Conservation (phyloP, 352 stramenopile species). For the Globisporangium sylvaticum region DNA sequence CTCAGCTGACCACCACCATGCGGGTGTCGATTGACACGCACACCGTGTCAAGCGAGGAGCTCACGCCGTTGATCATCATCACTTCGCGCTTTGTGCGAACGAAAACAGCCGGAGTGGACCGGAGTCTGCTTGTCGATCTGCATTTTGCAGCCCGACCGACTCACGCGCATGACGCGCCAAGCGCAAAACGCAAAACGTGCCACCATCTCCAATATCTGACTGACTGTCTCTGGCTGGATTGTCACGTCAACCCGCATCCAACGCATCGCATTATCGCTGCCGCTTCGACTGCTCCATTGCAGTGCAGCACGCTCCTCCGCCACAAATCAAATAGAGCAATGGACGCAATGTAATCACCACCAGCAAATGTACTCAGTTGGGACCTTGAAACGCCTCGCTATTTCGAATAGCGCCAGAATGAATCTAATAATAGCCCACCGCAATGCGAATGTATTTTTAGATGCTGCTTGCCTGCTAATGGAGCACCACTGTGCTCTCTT, state of each 20-base stretch:
- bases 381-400: background rate
- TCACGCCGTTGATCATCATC: background rate
- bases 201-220: background rate
- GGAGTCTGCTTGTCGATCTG: background rate
- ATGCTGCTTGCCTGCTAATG: too few species aligned
- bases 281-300: too few species aligned
- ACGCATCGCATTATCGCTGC: too few species aligned
- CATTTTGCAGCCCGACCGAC: background rate
- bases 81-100: background rate
- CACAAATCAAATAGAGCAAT: too few species aligned
- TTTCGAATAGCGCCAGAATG: background rate
- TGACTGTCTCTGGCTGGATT: background rate
- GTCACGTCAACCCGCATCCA: background rate
- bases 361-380: too few species aligned
- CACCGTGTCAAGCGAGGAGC: conserved; percentile 5
- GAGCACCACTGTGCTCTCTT: too few species aligned
- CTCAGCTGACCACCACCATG: too few species aligned
- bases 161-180: background rate
- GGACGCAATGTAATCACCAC: too few species aligned
- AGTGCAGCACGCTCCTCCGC: too few species aligned
- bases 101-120: background rate
- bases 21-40: too few species aligned
- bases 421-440: background rate
- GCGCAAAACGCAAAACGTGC: background rate
- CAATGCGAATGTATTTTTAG: conserved; percentile 2